Evolutionary conservation across 176 grass and related monocot genomes (phyloP), one percentile per base, ranked within the genome.

Genomic region (Musa schizocarpa): DNA sequence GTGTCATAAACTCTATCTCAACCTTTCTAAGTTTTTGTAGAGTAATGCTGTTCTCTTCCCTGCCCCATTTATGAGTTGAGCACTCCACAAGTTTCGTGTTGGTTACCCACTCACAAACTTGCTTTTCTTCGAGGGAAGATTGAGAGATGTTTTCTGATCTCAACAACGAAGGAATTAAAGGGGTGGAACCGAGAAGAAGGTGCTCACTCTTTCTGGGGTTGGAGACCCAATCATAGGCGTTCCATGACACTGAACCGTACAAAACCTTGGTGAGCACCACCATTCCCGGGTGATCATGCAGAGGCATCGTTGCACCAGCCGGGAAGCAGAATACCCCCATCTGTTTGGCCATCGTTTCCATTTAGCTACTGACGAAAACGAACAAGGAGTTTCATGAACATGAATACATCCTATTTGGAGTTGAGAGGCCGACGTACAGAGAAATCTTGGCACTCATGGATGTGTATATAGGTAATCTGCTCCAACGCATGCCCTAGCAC

Each of bases 251-350:
- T 0, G 88, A 89, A 17, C 92, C 92, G 50, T 89, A 96, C 0
- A 96, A 77, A 14, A 96, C 79, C 24, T 96, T 96, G 88, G 86
- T 96, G 19, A 96, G 77, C 2, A 92, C 92, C 17, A 87, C 76
- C 92, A 96, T 96, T 63, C 85, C 76, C 9, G 92, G 92, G 68
- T 96, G 92, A 76, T 96, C 92, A 75, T 96, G 92, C 66, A 96
- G 85, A 53, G 92, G 92, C 70, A 96, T 81, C 58, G 53, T 85
- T 10, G 86, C 89, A 29, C 92, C 92, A 49, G 86, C 89, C 23
- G 92, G 92, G 43, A 96, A 96, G 80, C 92, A 96, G 84, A 96
- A 96, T 20, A 96, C 48, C 73, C 92, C 88, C 0, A 96, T 96
- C 92, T 96, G 84, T 9, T 3, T 34, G 34, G 34, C 34, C 3